phyloP scores from a whole-genome alignment of 2,329 filamentous ascomycete genomes.

The Hymenoscyphus fraxineus region DNA sequence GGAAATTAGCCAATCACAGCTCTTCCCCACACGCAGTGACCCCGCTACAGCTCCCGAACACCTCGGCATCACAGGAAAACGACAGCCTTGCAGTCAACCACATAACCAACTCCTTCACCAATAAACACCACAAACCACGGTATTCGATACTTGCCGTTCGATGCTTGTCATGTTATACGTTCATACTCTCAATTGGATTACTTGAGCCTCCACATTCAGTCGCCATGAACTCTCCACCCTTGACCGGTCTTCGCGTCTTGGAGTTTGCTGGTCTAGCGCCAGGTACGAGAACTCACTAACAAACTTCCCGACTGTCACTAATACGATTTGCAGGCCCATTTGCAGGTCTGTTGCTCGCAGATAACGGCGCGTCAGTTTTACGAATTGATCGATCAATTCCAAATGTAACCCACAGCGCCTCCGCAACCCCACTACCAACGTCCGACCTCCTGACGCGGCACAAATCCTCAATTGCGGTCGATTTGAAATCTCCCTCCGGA shows the following conservation, averaged over 20 bases:
- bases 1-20: background rate
- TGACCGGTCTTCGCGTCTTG: conserved; percentile 58
- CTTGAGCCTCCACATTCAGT: conserved; percentile 39
- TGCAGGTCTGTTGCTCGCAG: conserved; percentile 81
- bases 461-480: conserved; percentile 75
- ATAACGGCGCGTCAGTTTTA: conserved; percentile 83
- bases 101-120: background rate
- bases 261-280: conserved; percentile 63
- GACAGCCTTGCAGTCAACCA: conserved; percentile 2
- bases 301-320: background rate
- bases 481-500: conserved; percentile 68
- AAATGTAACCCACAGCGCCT: conserved; percentile 39
- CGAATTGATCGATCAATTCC: conserved; percentile 70
- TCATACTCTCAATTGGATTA: conserved; percentile 9
- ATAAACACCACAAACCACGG: background rate
- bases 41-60: background rate
- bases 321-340: conserved; percentile 63
- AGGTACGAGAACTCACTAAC: conserved; percentile 36
- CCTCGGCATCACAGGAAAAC: conserved; percentile 12
- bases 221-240: conserved; percentile 38
- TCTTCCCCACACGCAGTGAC: background rate
- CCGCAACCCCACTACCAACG: conserved; percentile 45
- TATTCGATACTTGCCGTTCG: background rate
- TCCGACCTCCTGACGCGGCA: conserved; percentile 72
- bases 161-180: background rate